Base-by-base conservation (phyloP, 192 early-diverging fungal species). In the Coemansia sp. region DNA sequence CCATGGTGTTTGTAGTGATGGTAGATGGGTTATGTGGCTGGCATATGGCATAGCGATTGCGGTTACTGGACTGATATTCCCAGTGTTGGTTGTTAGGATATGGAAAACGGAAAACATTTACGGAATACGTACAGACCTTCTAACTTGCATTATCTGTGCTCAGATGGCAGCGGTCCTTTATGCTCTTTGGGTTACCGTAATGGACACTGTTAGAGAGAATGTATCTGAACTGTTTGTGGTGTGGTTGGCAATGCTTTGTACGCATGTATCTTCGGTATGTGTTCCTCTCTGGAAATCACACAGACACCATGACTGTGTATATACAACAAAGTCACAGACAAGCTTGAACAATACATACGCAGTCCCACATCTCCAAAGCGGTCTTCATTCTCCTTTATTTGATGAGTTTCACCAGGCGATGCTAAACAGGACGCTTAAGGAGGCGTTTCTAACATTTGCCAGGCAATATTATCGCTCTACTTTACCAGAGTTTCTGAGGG, bases 1-100 rank as follows among this genome's bases (percentile, higher is more conserved):
- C 8, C 67, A 40, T n/a, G 18, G 52, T 49, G 66, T 70, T 0
- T 80, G 77, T 38, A n/a, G 48, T 10, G 63, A 56, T 12, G 58
- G 48, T 26, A 69, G 73, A 12, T 81, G 78, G 78, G 70, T 56
- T 16, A 32, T 69, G 63, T 81, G 78, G 78, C 67, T 67, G 7
- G 69, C 67, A 4, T 81, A 81, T 42, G 64, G 73, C 37, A 47
- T 66, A 12, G 68, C 77, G 13, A 50, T 69, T 26, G 48, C 56
- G 6, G 64, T 42, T 18, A 40, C 48, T 39, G 78, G 58, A 5
- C 50, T 71, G 3, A 47, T 69, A 16, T 75, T 72, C 37, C 69
- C 73, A n/a, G 69, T 40, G 16, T 59, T 81, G 15, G 42, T 58
- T 26, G 40, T 61, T 19, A 43, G 43, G n/a, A 53, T 81, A 37